Base-by-base conservation (phyloP, 1,139 yeast species). In the Geotrichum citri-aurantii region DNA sequence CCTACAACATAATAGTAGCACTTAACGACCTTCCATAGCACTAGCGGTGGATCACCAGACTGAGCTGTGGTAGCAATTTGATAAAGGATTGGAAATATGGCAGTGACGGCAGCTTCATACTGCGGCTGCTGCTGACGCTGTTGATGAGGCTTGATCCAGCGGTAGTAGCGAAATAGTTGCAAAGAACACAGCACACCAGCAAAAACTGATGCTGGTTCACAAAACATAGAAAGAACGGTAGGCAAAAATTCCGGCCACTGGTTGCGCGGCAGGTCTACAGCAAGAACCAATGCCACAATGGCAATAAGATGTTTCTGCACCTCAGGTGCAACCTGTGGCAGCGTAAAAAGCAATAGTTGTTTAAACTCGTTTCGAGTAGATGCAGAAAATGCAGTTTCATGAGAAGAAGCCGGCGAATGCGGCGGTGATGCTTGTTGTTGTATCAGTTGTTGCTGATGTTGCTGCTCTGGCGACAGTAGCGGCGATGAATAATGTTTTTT, bases 1-100 rank as follows among this genome's bases (percentile, higher is more conserved):
- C 40, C 19, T 11, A 53, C 48, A 24, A 58, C 58, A 11, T 54
- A 50, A n/a, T 52, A 48, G 51, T 57, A 59, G 21, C 59, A 52
- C 47, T 59, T 59, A 33, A 59, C 33, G 31, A 57, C 53, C 47
- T 59, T 59, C 62, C 62, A 59, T 1, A 59, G 53, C 42, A 53
- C 55, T 19, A 37, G 19, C 10, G 44, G 44, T 17, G 44, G 44
- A 33, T 57, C 59, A 21, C 55, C 51, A 12, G 57, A 53, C 24
- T 31, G 51, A n/a, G 57, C 55, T 2, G 58, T 47, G 2, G 42
- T 50, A 2, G 59, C 58, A 7, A 56, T 59, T 31, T 53, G 53
- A 26, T 48, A 55, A 3, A 59, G 52, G 19, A 44, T 44, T 14
- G 62, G 59, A 37, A 59, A 59, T 5, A 59, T 27, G 2, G 54